Base-by-base conservation (phyloP, 805 yeast genomes). In the Yamadazyma endophytica region DNA sequence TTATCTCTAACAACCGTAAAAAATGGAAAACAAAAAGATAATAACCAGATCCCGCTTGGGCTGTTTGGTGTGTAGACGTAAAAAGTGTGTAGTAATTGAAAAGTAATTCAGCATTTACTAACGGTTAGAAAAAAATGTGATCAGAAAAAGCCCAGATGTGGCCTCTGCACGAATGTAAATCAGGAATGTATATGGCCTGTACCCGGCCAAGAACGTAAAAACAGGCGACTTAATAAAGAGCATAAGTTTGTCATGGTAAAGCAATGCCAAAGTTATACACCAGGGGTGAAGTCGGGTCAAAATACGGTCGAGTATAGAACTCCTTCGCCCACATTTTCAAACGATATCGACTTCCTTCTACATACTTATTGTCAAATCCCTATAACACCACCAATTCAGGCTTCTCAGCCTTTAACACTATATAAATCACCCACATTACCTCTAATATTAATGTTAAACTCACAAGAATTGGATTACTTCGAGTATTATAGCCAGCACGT, bases 401-500 rank as follows among this genome's bases (percentile, higher is more conserved):
- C 18, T 7, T 18, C 23, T 6, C 21, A 17, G 5, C 13, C 23
- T 4, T 21, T 27, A 8, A 11, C 31, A 7, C 12, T 25, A 25
- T 25, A 25, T 12, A n/a, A 12, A 8, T 13, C 18, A 12, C 28
- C 28, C 13, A 7, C 17, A 18, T 9, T 13, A 5, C 31, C 31
- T 6, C 14, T 28, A 12, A 9, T 28, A 6, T 9, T 28, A 5
- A 7, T 24, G 6, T 12, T 28, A 9, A 28, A 28, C 13, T 12
- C 26, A 13, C 16, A 4, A 5, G 32, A 33, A 24, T 14, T 29
- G n/a, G 25, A 13, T 4, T 39, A 36, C 74, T 68, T 70, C 40
- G 71, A 70, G 31, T 75, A 75, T 40, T 77, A 74, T 47, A 58
- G 70, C 19, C 58, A 70, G 19, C 61, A 61, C 30, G 58, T 75